These are phyloP conservation scores for Colletotrichum noveboracense DNA, from an alignment of 2,329 filamentous ascomycete species.

Conservation along the genomic window DNA sequence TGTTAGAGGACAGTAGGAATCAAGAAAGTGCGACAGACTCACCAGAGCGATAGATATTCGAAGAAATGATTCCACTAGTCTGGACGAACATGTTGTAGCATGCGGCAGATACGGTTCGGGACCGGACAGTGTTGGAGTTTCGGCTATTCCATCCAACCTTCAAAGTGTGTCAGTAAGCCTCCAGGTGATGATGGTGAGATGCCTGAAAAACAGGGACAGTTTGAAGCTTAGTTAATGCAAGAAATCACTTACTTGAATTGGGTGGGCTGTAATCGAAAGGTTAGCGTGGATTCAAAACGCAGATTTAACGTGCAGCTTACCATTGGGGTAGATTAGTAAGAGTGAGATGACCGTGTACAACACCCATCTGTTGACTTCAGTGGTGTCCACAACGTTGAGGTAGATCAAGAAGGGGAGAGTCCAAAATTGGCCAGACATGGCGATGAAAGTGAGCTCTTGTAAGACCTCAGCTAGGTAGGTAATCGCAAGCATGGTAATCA, in stretches of 20 bases:
- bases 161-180: background rate
- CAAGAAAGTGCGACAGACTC: slow-evolving; percentile 20
- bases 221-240: accelerated
- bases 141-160: slow-evolving; percentile 50
- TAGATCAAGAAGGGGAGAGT: slow-evolving; percentile 62
- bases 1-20: slow-evolving; percentile 35
- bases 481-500: slow-evolving; percentile 46
- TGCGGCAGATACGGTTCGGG: slow-evolving; percentile 65
- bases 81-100: slow-evolving; percentile 65
- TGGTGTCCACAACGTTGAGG: slow-evolving; percentile 41
- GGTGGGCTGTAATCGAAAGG: slow-evolving; percentile 37
- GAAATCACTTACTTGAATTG: slow-evolving; percentile 37
- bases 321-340: slow-evolving; percentile 38
- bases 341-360: slow-evolving; percentile 38
- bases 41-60: slow-evolving; percentile 44
- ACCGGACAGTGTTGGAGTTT: slow-evolving; percentile 67
- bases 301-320: slow-evolving; percentile 13
- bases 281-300: slow-evolving; percentile 24
- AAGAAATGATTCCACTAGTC: slow-evolving; percentile 43
- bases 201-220: accelerated
- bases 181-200: too few relatives aligned
- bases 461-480: slow-evolving; percentile 51
- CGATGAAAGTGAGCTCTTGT: slow-evolving; percentile 53
- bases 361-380: slow-evolving; percentile 35
- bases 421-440: slow-evolving; percentile 60